Evolutionary conservation across 2,329 filamentous ascomycete species (phyloP).

Genomic region (Fusarium equiseti): DNA sequence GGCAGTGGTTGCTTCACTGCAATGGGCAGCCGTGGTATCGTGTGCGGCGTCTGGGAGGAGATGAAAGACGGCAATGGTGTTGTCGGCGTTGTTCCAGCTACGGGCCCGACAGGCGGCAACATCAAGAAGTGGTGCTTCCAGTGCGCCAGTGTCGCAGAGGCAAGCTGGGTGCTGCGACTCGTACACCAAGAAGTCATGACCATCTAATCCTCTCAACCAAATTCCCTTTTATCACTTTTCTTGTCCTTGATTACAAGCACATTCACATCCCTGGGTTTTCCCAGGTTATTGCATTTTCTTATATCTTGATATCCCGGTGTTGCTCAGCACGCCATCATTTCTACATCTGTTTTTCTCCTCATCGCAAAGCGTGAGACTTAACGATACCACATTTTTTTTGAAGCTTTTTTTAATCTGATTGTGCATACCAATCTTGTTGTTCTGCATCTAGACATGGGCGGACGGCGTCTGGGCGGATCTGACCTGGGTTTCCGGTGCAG

Average conservation of each 20-base stretch:
- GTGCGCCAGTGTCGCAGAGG: slow-evolving; percentile 65
- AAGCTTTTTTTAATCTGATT: slow-evolving; percentile 24
- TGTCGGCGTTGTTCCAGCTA: slow-evolving; percentile 64
- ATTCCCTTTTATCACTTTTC: slow-evolving; percentile 8
- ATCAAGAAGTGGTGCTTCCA: slow-evolving; percentile 75
- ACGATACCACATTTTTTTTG: slow-evolving; percentile 39
- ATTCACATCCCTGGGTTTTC: slow-evolving; percentile 1
- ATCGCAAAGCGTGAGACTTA: slow-evolving; percentile 16
- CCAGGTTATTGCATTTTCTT: slow-evolving; percentile 22
- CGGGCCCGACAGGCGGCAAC: slow-evolving; percentile 64
- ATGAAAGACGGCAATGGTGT: slow-evolving; percentile 72
- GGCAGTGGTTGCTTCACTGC: slow-evolving; percentile 87
- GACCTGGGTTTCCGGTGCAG: slow-evolving; percentile 5
- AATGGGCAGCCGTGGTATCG: slow-evolving; percentile 86
- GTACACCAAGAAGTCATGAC: slow-evolving; percentile 68
- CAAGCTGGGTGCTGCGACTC: slow-evolving; percentile 67
- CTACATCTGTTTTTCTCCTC: slow-evolving; percentile 18
- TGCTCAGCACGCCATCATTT: slow-evolving; percentile 29
- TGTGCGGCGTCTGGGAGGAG: slow-evolving; percentile 89
- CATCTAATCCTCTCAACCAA: slow-evolving; percentile 38
- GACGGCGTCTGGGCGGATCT: slow-evolving; percentile 39
- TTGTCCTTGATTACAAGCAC: slow-evolving; percentile 18
- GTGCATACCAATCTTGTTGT: slow-evolving; percentile 30
- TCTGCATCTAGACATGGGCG: slow-evolving; percentile 45
- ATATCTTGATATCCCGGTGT: slow-evolving; percentile 45